These are phyloP conservation scores for Saccharum hybrid DNA, from an alignment of 202 grass and related monocot genomes.

Conservation along the genomic window DNA sequence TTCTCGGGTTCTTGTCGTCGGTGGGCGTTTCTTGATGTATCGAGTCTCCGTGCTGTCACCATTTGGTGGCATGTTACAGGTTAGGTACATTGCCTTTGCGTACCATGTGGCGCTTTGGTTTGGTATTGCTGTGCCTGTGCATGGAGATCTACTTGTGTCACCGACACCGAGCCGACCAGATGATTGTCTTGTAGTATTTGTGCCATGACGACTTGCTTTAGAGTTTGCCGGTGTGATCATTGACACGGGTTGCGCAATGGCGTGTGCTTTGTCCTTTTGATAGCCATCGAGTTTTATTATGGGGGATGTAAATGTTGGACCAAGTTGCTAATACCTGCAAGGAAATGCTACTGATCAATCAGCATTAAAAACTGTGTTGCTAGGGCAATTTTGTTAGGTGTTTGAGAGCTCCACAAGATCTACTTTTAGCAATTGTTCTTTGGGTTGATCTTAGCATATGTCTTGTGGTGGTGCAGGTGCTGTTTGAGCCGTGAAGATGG, in stretches of 20 bases:
- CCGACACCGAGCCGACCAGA: slow-evolving; percentile 19
- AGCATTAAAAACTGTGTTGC: not conserved
- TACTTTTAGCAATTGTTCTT: not conserved
- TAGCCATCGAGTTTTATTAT: not conserved
- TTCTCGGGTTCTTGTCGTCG: slow-evolving; percentile 16
- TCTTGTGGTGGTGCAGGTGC: slow-evolving; percentile 40
- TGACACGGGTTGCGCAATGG: not conserved
- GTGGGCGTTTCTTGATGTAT: not conserved
- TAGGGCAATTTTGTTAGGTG: not conserved
- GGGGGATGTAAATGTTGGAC: not conserved
- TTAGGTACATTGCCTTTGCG: slow-evolving; percentile 30
- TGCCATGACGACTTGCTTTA: not conserved
- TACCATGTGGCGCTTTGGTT: not conserved
- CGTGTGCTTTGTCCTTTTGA: not conserved
- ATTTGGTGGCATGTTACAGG: slow-evolving; percentile 21
- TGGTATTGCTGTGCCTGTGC: not conserved
- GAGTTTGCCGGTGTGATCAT: slow-evolving; percentile 12
- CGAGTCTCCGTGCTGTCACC: not conserved
- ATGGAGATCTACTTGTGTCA: slow-evolving; percentile 45
- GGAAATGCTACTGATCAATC: slow-evolving; percentile 5
- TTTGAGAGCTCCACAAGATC: slow-evolving; percentile 25
- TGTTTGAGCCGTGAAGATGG: slow-evolving; percentile 46
- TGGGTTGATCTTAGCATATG: not conserved
- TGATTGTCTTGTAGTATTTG: slow-evolving; percentile 8
- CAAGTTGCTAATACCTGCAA: not conserved